Conservation (phyloP, 192 early-diverging fungal species). For the Coemansia sp. region DNA sequence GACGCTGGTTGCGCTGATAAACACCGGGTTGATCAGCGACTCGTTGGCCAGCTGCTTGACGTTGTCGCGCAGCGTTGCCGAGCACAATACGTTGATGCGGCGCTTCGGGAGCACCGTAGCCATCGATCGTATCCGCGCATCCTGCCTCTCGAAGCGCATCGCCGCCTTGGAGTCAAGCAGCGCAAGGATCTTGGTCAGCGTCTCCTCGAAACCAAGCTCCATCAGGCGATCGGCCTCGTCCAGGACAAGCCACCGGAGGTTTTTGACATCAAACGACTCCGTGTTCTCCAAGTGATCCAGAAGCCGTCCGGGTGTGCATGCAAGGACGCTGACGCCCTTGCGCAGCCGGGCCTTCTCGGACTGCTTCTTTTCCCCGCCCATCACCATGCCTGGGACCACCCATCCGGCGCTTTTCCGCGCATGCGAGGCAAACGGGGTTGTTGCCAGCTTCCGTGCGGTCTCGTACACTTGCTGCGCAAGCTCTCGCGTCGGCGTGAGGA, state of each 20-base stretch:
- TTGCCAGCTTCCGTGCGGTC: constrained; percentile 70
- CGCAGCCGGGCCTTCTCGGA: constrained; percentile 78
- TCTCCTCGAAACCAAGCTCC: constrained; percentile 90
- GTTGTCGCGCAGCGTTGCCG: constrained; percentile 86
- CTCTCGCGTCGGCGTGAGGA: constrained; percentile 96
- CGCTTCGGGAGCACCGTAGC: constrained; percentile 59
- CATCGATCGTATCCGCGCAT: constrained; percentile 25
- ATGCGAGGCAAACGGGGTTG: constrained; percentile 12
- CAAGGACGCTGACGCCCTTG: constrained; percentile 87
- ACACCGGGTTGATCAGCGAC: constrained; percentile 74
- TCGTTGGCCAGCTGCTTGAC: constrained; percentile 81
- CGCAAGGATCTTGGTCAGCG: constrained; percentile 66
- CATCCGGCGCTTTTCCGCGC: constrained; percentile 60
- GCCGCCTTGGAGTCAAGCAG: constrained; percentile 57
- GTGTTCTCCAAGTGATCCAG: constrained; percentile 85
- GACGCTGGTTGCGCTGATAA: constrained; percentile 64
- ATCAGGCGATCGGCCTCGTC: constrained; percentile 98
- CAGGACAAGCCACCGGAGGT: constrained; percentile 92
- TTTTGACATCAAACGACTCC: constrained; percentile 75
- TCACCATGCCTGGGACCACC: constrained; percentile 81
- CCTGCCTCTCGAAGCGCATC: constrained; percentile 19
- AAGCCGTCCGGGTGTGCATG: constrained; percentile 94
- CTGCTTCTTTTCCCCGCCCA: constrained; percentile 78
- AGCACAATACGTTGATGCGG: constrained; percentile 80
- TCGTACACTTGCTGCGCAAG: constrained; percentile 90